A percentile compares a stretch with the other conserved stretches of the same genome.
phyloP scores from a whole-genome alignment of 306 rosid genomes.

The Mimosa bimucronata region DNA sequence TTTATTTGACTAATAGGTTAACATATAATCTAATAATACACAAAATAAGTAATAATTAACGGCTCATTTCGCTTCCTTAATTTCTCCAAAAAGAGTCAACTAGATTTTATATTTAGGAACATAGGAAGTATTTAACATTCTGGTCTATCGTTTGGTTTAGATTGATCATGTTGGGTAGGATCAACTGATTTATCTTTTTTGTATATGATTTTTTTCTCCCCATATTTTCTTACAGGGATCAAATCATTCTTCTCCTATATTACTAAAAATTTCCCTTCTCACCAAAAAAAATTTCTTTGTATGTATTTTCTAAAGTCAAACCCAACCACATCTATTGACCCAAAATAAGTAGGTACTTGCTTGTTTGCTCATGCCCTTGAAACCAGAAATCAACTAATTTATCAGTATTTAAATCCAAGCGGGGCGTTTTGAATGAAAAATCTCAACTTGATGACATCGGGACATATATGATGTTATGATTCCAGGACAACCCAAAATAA shows the following conservation, averaged over 20 bases:
- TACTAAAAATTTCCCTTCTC: background rate
- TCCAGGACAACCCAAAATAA: constrained; percentile 1
- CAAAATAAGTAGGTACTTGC: background rate
- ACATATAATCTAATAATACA: no score
- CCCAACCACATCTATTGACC: background rate
- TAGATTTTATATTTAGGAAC: no score
- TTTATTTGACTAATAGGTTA: no score
- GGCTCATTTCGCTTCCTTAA: no score
- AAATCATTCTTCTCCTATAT: background rate
- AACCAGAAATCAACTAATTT: background rate
- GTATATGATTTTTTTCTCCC: no score
- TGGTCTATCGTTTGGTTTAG: background rate
- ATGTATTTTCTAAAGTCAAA: background rate
- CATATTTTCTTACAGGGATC: background rate
- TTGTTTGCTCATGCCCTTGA: background rate
- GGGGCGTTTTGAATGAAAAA: background rate
- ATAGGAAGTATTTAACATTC: no score
- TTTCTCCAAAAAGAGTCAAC: no score
- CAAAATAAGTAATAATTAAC: no score
- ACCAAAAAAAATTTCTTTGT: no score
- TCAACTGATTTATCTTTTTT: background rate
- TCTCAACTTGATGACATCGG: background rate
- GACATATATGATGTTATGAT: background rate
- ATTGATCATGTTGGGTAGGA: background rate
- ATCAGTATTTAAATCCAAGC: background rate